phyloP scores from a whole-genome alignment of 805 yeast species.

The Candida anglica region DNA sequence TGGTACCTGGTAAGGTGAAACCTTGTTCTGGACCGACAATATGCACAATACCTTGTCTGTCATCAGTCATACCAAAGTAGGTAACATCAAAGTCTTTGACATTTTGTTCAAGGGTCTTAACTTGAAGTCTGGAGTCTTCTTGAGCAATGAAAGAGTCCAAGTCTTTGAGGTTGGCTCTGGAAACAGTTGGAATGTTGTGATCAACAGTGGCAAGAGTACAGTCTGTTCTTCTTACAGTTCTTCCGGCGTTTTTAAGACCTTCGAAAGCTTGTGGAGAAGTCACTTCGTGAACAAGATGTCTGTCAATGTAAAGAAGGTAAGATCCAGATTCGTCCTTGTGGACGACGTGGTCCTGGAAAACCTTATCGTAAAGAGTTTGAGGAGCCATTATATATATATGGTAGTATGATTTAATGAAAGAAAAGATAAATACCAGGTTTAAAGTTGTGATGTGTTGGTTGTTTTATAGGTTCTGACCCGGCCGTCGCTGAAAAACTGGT shows the following conservation, averaged over 20 bases:
- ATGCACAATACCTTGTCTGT: slow-evolving; percentile 97
- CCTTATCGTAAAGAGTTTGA: slow-evolving; percentile 90
- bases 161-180: slow-evolving; percentile 73
- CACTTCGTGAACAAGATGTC: slow-evolving; percentile 97
- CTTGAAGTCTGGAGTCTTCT: slow-evolving; percentile 89
- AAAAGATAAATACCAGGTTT: too few relatives aligned
- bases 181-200: slow-evolving; percentile 93
- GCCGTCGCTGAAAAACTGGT: too few relatives aligned
- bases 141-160: slow-evolving; percentile 81
- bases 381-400: slow-evolving; percentile 31
- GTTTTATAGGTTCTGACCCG: too few relatives aligned
- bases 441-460: too few relatives aligned
- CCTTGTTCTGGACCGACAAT: slow-evolving; percentile 99
- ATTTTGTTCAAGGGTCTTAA: slow-evolving; percentile 85
- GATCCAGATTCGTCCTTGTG: slow-evolving; percentile 87
- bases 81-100: slow-evolving; percentile 87
- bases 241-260: slow-evolving; percentile 83
- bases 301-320: slow-evolving; percentile 83
- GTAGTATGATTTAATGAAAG: too few relatives aligned
- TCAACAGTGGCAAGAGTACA: slow-evolving; percentile 94
- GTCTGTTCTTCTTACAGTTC: slow-evolving; percentile 86
- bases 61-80: slow-evolving; percentile 91
- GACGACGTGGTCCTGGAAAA: slow-evolving; percentile 91
- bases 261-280: slow-evolving; percentile 99
- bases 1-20: slow-evolving; percentile 96